These are phyloP conservation scores for Fomitiporia mediterranea DNA, from an alignment of 1,284 basidiomycete genomes.

Conservation along the genomic window DNA sequence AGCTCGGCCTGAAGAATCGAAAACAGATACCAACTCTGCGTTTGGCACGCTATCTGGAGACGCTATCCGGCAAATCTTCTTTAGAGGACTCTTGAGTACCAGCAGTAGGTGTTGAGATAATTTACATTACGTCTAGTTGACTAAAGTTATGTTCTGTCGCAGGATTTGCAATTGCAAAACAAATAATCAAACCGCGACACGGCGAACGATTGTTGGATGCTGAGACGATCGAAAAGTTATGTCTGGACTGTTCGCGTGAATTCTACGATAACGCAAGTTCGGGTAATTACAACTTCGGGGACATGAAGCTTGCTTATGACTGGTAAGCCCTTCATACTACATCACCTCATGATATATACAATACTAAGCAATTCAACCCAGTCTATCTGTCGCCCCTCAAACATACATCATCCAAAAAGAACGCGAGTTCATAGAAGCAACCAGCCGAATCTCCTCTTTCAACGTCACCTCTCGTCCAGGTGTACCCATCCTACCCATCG, in stretches of 20 bases:
- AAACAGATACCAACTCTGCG: conserved; percentile 59
- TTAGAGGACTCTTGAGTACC: conserved; percentile 77
- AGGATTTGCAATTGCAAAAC: conserved; percentile 80
- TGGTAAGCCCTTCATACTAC: too few species aligned
- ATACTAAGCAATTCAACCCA: conserved; percentile 29
- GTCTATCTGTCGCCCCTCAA: conserved; percentile 66
- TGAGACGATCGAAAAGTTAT: conserved; percentile 66
- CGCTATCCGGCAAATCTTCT: conserved; percentile 76
- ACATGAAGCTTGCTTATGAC: conserved; percentile 94
- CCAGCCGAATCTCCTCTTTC: conserved; percentile 79
- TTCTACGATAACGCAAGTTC: conserved; percentile 91
- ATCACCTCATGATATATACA: neutral
- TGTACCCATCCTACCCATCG: conserved; percentile 79
- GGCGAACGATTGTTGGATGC: conserved; percentile 49
- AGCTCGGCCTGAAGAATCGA: conserved; percentile 60
- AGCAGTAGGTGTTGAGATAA: conserved; percentile 63
- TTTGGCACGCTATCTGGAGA: conserved; percentile 71
- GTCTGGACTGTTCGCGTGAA: conserved; percentile 76
- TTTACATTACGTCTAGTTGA: neutral
- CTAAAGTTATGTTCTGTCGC: conserved; percentile 19
- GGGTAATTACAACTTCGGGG: conserved; percentile 86
- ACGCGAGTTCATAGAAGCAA: conserved; percentile 92
- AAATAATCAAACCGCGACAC: conserved; percentile 53
- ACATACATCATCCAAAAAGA: conserved; percentile 65
- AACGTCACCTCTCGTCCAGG: conserved; percentile 72